Evolutionary conservation across 1,139 yeast genomes (phyloP).

Genomic region (Candida sanyaensis): DNA sequence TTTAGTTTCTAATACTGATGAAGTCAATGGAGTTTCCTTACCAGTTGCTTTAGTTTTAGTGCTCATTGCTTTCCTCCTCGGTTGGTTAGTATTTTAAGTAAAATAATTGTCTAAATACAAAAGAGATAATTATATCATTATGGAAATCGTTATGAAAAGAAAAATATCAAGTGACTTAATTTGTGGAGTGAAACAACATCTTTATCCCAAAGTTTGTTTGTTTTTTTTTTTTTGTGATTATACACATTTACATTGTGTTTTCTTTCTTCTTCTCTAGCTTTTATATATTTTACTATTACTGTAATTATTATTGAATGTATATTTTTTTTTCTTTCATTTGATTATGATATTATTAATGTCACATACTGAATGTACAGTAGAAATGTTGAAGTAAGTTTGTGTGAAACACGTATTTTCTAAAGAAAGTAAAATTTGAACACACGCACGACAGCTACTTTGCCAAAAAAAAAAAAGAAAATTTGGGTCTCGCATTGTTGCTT

Average conservation of each 20-base stretch:
- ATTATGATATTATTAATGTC: not conserved
- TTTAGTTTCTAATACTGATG: constrained; percentile 21
- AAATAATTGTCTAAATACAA: not conserved
- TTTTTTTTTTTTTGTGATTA: not conserved
- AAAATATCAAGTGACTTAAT: not conserved
- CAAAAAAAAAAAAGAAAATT: no score
- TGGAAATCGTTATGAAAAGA: not conserved
- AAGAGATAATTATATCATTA: not conserved
- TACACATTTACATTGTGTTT: not conserved
- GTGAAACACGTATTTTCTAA: not conserved
- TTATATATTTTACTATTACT: not conserved
- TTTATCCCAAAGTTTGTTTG: constrained; percentile 1
- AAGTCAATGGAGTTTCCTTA: constrained; percentile 52
- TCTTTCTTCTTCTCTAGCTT: not conserved
- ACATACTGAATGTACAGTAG: not conserved
- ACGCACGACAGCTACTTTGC: not conserved
- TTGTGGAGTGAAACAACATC: not conserved
- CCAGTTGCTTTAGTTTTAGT: constrained; percentile 53
- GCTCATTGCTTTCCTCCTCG: constrained; percentile 57
- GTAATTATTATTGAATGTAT: not conserved
- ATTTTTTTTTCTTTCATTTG: not conserved
- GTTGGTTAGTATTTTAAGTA: constrained; percentile 56
- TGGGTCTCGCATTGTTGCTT: not conserved
- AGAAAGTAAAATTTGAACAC: not conserved
- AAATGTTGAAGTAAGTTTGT: not conserved